A percentile compares a stretch with the other conserved stretches of the same genome.
Evolutionary conservation across 805 yeast genomes (phyloP).

Genomic region (Lipomyces yamadae): DNA sequence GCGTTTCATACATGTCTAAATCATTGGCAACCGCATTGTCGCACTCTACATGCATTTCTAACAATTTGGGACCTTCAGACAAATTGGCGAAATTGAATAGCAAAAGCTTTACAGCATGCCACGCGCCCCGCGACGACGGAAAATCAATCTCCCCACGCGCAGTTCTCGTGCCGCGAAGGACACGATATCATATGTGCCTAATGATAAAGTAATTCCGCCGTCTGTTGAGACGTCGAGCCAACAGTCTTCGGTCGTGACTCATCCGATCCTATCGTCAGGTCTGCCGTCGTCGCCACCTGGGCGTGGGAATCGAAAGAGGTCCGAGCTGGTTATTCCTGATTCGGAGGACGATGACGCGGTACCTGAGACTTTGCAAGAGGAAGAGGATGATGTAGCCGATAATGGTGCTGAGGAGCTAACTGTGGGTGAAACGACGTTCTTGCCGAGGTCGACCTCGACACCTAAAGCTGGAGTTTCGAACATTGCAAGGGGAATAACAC

Average conservation of each 20-base stretch:
- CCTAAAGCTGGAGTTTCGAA: background rate
- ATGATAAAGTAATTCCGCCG: background rate
- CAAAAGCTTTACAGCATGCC: slow-evolving; percentile 14
- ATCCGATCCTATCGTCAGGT: background rate
- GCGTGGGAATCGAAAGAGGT: slow-evolving; percentile 7
- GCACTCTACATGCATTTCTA: no score
- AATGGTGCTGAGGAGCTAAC: slow-evolving; percentile 6
- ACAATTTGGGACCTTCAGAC: background rate
- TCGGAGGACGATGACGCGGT: slow-evolving; percentile 12
- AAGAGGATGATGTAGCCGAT: background rate
- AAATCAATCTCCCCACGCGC: slow-evolving; percentile 4
- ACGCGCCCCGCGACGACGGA: slow-evolving; percentile 28
- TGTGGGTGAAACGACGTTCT: background rate
- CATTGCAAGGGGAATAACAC: slow-evolving; percentile 8
- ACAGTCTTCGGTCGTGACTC: background rate
- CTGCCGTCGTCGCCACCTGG: slow-evolving; percentile 14
- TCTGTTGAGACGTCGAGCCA: background rate
- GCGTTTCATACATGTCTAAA: no score
- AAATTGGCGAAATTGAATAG: no score
- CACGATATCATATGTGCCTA: background rate
- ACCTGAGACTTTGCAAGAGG: background rate
- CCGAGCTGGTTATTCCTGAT: slow-evolving; percentile 3
- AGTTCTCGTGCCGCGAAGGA: background rate
- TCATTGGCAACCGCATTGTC: no score
- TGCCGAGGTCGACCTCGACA: slow-evolving; percentile 11